Conservation (phyloP, 345 rosid species). For the Eucalyptus regnans region DNA sequence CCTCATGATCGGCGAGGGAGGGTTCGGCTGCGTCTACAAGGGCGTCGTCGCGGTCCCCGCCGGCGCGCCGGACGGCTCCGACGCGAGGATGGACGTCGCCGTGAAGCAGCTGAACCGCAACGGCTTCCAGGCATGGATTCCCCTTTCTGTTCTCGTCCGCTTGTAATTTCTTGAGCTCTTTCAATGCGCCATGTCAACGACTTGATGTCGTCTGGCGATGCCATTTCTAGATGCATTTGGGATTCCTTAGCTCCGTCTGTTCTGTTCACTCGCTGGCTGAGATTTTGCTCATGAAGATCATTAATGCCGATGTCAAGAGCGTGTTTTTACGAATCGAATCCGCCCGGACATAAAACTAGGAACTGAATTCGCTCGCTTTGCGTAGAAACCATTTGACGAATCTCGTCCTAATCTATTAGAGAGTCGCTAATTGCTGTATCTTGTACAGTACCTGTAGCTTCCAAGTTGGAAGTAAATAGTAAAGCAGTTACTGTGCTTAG, state of each 20-base stretch:
- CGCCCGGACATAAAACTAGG: neutral
- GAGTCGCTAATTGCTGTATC: neutral
- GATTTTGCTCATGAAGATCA: neutral
- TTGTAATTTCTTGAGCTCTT: neutral
- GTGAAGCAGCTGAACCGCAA: constrained; percentile 88
- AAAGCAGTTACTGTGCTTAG: neutral
- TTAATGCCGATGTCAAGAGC: neutral
- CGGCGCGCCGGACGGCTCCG: constrained; percentile 8
- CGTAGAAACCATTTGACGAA: neutral
- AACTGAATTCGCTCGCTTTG: neutral
- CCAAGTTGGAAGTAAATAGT: neutral
- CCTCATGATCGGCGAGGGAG: constrained; percentile 86
- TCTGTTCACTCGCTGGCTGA: neutral
- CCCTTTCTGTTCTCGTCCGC: neutral
- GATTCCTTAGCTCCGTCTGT: neutral
- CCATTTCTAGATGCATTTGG: neutral
- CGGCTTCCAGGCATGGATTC: constrained; percentile 86
- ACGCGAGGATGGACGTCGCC: constrained; percentile 56
- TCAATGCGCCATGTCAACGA: neutral
- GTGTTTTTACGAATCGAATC: neutral
- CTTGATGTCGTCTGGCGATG: neutral
- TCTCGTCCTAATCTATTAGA: neutral
- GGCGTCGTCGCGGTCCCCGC: constrained; percentile 47
- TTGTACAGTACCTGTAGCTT: neutral
- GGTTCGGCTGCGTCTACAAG: constrained; percentile 84